Evolutionary conservation across 2,329 filamentous ascomycete species (phyloP), one percentile per base, ranked within the genome.

Genomic region (Herpotrichia juniperi): DNA sequence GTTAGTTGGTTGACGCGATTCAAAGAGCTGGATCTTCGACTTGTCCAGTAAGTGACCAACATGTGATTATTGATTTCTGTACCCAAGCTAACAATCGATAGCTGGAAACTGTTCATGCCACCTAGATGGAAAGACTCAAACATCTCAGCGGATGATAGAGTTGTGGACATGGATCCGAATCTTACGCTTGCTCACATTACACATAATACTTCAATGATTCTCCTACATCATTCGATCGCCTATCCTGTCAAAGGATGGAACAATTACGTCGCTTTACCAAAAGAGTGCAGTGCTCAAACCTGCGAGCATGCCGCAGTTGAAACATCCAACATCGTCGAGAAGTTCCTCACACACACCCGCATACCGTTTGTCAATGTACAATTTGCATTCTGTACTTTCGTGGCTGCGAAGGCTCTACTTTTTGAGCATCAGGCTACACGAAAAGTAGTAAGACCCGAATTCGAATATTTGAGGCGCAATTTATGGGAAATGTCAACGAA

Each of bases 131-230:
- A 64, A 22, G 66, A 71, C 35, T 70, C 67, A 5, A 64, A 71
- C 7, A 71, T 71, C 9, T 71, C 68, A 0, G 48, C 62, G 8
- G 57, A 70, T 42, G 59, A 55, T 8, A 46, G 62, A 16, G 53
- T 69, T 1, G 53, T 70, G 17, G 62, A 70, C 42, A 71, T 71
- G 68, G 68, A 71, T 42, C 68, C 68, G 10, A 71, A 71, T 43
- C 61, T 71, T 0, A 71, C 68, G 1, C 55, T 71, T 31, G 68
- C 68, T 1, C 68, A 71, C 44, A 68, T 71, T 10, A 70, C 65
- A 4, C 68, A 71, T 42, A 71, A 71, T 39, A 69, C 68, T 12
- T 71, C 68, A 1, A 70, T 71, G 68, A 71, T 72, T 1, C 48
- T 72, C 26, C 62, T 72, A 1, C 68, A 72, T 34, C 64, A 69